Percentiles rank a stretch among this genome's conserved stretches.
phyloP scores from a whole-genome alignment of 495 filamentous ascomycete genomes.

The Daldinia vernicosa region DNA sequence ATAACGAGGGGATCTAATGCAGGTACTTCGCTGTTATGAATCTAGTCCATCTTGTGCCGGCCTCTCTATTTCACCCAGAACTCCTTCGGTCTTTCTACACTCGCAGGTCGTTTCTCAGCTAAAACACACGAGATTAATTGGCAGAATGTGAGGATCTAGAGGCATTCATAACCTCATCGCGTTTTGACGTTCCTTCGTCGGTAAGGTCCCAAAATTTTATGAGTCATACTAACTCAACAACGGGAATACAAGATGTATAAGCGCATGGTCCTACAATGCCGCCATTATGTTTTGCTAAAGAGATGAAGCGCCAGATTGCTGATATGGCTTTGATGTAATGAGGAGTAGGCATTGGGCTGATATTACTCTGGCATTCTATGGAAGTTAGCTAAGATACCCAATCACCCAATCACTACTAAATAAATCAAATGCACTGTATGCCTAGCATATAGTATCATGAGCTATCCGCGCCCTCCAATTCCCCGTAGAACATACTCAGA shows the following conservation, averaged over 20 bases:
- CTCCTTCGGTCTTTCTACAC: not conserved
- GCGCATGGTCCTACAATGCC: not conserved
- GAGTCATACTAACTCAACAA: slow-evolving; percentile 13
- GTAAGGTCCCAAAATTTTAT: slow-evolving; percentile 7
- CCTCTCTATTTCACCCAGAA: not conserved
- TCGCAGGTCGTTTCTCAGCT: not conserved
- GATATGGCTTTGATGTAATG: not conserved
- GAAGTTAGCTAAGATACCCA: slow-evolving; percentile 30
- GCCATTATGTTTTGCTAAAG: not conserved
- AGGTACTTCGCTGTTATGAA: not conserved
- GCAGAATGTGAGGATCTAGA: not conserved
- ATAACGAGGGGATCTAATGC: not conserved
- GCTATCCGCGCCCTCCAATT: not conserved
- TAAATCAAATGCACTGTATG: not conserved
- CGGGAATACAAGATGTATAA: not conserved
- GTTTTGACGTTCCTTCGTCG: slow-evolving; percentile 5
- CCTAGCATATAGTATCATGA: not conserved
- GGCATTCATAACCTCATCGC: not conserved
- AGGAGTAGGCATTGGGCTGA: not conserved
- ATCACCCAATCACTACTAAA: slow-evolving; percentile 33
- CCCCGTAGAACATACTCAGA: not conserved
- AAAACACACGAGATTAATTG: not conserved
- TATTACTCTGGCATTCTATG: not conserved
- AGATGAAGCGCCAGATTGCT: not conserved
- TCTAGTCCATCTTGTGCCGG: not conserved